Evolutionary conservation across 192 early-diverging fungal genomes (phyloP).

Genomic region (Rhizoclosmatium globosum): DNA sequence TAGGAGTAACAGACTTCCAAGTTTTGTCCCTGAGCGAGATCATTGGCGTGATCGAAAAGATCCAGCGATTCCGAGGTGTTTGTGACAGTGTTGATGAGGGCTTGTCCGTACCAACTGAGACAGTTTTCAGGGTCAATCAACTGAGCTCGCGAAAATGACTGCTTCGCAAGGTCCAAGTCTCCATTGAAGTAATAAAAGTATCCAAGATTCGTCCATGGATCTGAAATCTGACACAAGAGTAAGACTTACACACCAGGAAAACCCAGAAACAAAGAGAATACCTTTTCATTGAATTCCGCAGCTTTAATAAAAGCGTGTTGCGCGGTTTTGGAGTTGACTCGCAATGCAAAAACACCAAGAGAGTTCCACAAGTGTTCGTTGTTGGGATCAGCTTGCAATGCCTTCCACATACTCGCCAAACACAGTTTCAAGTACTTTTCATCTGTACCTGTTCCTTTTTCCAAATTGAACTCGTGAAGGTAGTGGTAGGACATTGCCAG

Average conservation of each 20-base stretch:
- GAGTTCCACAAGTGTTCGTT: constrained; percentile 73
- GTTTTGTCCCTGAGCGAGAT: constrained; percentile 58
- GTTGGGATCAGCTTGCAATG: constrained; percentile 47
- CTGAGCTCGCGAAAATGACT: constrained; percentile 77
- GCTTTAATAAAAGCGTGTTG: constrained; percentile 90
- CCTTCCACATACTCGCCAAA: constrained; percentile 25
- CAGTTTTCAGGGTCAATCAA: constrained; percentile 80
- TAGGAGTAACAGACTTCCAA: constrained; percentile 28
- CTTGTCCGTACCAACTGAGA: constrained; percentile 88
- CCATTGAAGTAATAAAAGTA: constrained; percentile 74
- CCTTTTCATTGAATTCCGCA: constrained; percentile 72
- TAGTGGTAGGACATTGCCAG: constrained; percentile 46
- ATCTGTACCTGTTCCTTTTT: not conserved
- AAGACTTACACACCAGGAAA: not conserved
- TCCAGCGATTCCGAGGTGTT: constrained; percentile 62
- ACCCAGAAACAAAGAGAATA: constrained; percentile 36
- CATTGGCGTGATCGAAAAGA: constrained; percentile 82
- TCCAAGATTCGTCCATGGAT: constrained; percentile 86
- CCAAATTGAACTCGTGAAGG: constrained; percentile 15
- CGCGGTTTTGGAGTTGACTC: constrained; percentile 62
- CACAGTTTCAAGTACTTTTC: constrained; percentile 27
- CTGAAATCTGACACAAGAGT: constrained; percentile 50
- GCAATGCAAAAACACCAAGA: constrained; percentile 69
- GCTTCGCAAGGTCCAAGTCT: constrained; percentile 79
- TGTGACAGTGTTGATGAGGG: constrained; percentile 71